Conservation (phyloP, 495 filamentous ascomycete species). For the Talaromyces adpressus region DNA sequence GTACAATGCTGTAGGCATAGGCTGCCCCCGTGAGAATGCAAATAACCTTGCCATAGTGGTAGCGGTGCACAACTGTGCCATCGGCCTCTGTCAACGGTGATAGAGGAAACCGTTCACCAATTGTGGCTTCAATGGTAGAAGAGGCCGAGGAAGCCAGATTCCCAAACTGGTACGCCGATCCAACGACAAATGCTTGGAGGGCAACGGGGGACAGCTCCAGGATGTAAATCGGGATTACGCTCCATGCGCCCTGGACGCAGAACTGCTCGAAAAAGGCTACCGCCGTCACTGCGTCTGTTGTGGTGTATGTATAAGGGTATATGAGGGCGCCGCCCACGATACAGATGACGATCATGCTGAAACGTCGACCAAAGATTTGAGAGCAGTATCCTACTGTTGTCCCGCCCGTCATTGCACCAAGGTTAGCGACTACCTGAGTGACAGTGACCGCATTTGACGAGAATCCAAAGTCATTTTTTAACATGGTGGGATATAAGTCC, state of each 20-base stretch:
- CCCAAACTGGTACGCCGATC: constrained; percentile 65
- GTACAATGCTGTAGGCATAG: constrained; percentile 68
- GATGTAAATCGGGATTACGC: constrained; percentile 71
- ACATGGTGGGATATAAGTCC: constrained; percentile 73
- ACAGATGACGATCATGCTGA: constrained; percentile 54
- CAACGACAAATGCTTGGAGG: constrained; percentile 64
- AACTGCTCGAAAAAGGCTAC: constrained; percentile 73
- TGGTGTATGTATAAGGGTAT: constrained; percentile 65
- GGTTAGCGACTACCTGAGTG: constrained; percentile 68
- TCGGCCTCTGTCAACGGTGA: too few species aligned
- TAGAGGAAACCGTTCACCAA: constrained; percentile 63
- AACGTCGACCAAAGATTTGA: constrained; percentile 64
- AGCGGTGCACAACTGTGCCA: constrained; percentile 42
- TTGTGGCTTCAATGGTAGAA: constrained; percentile 63
- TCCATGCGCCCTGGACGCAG: constrained; percentile 72
- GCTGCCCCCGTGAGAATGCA: constrained; percentile 91
- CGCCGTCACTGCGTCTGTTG: constrained; percentile 40
- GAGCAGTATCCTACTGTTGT: constrained; percentile 64
- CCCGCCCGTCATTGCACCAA: constrained; percentile 66
- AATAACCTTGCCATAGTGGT: constrained; percentile 83
- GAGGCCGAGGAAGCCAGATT: constrained; percentile 61
- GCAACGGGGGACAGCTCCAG: constrained; percentile 72
- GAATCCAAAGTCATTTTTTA: constrained; percentile 60
- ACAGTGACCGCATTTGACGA: constrained; percentile 51
- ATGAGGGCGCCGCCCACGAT: constrained; percentile 53